phyloP scores from a whole-genome alignment of 805 yeast species.

The Ogataea salicorniae region DNA sequence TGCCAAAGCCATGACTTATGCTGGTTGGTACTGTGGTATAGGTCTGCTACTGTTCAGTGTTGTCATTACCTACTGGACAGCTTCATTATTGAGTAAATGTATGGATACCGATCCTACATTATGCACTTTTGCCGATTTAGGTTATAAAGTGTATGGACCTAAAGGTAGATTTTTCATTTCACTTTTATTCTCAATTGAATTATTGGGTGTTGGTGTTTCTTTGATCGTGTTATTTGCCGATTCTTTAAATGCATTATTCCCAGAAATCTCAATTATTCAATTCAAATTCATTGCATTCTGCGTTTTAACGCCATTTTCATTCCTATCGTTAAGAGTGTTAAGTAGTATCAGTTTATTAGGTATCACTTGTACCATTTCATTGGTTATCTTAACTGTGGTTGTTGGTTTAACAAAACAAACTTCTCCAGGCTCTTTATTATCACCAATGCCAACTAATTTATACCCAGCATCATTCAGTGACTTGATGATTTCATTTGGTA shows the following conservation, averaged over 20 bases:
- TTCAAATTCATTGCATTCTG: constrained; percentile 68
- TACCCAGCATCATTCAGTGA: constrained; percentile 36
- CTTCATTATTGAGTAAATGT: constrained; percentile 65
- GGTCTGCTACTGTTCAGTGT: constrained; percentile 59
- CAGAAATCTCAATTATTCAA: constrained; percentile 42
- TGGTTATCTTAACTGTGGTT: constrained; percentile 39
- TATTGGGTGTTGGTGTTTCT: constrained; percentile 78
- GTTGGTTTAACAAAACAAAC: constrained; percentile 41
- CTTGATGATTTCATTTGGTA: constrained; percentile 51
- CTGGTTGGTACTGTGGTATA: constrained; percentile 65
- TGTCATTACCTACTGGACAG: constrained; percentile 67
- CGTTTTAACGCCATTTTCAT: constrained; percentile 74
- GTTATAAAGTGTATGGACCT: constrained; percentile 79
- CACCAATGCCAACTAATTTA: constrained; percentile 38
- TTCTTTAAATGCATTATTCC: constrained; percentile 67
- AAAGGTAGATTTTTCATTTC: constrained; percentile 72
- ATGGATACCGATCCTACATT: constrained; percentile 76
- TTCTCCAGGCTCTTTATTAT: constrained; percentile 52
- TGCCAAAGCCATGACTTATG: constrained; percentile 57
- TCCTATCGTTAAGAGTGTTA: constrained; percentile 50
- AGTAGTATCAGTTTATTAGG: constrained; percentile 54
- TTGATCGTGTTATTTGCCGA: constrained; percentile 80
- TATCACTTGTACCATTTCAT: constrained; percentile 46
- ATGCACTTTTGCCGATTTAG: constrained; percentile 85
- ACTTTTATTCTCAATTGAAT: constrained; percentile 66